These are phyloP conservation scores for Xerocomus nothofagi DNA, from an alignment of 1,284 basidiomycete species.

Conservation along the genomic window DNA sequence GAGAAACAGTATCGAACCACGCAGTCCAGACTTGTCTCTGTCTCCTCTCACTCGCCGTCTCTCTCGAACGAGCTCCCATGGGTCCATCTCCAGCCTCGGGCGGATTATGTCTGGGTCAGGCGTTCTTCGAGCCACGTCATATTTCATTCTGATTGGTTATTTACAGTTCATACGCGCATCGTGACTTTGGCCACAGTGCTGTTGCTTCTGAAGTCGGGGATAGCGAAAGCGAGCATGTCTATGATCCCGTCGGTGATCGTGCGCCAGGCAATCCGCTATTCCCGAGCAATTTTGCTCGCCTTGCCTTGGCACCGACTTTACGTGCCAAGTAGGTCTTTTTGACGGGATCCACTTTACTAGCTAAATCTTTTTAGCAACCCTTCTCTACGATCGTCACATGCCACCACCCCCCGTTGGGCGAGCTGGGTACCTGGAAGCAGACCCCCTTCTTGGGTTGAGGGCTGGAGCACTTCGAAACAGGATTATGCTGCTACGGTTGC, in stretches of 20 bases:
- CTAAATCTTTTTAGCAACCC: constrained; percentile 27
- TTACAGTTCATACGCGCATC: constrained; percentile 19
- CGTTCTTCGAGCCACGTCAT: background rate
- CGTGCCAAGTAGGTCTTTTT: constrained; percentile 46
- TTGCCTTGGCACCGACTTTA: constrained; percentile 58
- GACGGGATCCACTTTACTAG: background rate
- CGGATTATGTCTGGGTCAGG: constrained; percentile 25
- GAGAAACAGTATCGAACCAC: constrained; percentile 28
- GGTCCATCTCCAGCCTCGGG: constrained; percentile 25
- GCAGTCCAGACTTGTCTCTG: constrained; percentile 18
- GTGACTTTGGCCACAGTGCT: constrained; percentile 10
- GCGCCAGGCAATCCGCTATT: constrained; percentile 64
- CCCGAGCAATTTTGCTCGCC: constrained; percentile 62
- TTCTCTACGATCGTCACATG: constrained; percentile 17
- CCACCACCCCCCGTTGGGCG: constrained; percentile 22
- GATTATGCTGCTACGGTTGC: constrained; percentile 36
- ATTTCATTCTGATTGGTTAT: constrained; percentile 2
- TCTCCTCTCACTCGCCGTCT: constrained; percentile 25
- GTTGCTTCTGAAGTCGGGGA: constrained; percentile 29
- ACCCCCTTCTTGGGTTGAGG: constrained; percentile 35
- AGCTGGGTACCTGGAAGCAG: constrained; percentile 33
- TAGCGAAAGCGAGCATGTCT: constrained; percentile 30
- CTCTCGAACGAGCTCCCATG: constrained; percentile 31
- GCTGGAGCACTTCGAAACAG: constrained; percentile 31
- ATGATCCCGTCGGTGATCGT: constrained; percentile 51